These are phyloP conservation scores for Russula vinacea DNA, from an alignment of 768 basidiomycete genomes.

Conservation along the genomic window DNA sequence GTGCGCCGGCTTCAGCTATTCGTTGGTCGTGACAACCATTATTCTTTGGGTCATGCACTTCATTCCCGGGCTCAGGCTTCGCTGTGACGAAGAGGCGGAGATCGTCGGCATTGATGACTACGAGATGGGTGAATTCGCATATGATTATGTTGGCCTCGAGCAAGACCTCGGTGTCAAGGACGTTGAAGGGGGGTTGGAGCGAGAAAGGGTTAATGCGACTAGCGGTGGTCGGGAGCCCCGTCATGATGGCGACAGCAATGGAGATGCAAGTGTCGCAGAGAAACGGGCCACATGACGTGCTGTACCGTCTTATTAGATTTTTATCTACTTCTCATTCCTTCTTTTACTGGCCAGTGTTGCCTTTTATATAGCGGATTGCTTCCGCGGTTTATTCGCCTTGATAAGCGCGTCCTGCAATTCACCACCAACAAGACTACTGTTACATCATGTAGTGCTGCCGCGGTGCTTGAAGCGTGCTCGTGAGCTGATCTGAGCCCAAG, in stretches of 20 bases:
- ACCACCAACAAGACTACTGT: not conserved
- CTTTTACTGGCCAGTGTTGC: not conserved
- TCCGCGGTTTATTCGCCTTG: not conserved
- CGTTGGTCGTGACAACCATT: constrained; percentile 39
- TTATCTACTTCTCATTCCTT: not conserved
- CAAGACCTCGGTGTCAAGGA: constrained; percentile 28
- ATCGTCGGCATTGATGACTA: constrained; percentile 65
- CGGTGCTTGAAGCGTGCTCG: too few species aligned
- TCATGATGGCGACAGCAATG: constrained; percentile 21
- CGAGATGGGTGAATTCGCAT: constrained; percentile 87
- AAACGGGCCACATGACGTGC: constrained; percentile 1
- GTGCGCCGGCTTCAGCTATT: constrained; percentile 36
- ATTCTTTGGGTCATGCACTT: constrained; percentile 46
- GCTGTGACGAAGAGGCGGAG: constrained; percentile 33
- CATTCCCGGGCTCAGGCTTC: constrained; percentile 44
- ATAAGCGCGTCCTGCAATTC: not conserved
- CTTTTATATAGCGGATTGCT: not conserved
- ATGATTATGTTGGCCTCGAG: constrained; percentile 77
- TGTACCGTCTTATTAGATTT: not conserved
- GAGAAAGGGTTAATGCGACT: constrained; percentile 26
- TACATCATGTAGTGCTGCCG: too few species aligned
- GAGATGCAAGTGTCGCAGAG: constrained; percentile 5
- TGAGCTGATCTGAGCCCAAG: too few species aligned
- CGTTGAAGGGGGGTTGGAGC: constrained; percentile 26
- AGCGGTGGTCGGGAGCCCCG: constrained; percentile 27